Evolutionary conservation across 768 basidiomycete species (phyloP).

Genomic region (Lactarius deliciosus): DNA sequence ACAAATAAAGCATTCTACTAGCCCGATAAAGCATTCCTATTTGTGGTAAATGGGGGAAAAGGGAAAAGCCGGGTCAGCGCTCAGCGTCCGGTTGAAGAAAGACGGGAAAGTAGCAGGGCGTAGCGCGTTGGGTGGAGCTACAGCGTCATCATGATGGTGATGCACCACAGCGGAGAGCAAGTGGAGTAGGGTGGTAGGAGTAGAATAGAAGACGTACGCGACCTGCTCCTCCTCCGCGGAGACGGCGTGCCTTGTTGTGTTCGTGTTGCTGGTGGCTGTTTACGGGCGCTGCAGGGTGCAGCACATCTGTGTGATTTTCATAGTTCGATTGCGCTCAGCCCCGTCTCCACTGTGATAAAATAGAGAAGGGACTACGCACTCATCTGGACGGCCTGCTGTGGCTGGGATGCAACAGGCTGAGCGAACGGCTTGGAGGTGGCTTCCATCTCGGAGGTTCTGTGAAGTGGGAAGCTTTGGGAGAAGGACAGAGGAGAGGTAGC

Average conservation of each 20-base stretch:
- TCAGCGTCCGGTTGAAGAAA: background rate
- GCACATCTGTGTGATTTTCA: constrained; percentile 40
- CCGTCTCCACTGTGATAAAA: background rate
- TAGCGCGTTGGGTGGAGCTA: background rate
- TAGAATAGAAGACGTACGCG: constrained; percentile 5
- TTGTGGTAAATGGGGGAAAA: background rate
- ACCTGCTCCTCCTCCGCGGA: constrained; percentile 71
- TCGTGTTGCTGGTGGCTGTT: constrained; percentile 39
- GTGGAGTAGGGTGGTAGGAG: background rate
- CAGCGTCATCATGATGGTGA: background rate
- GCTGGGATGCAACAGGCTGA: constrained; percentile 49
- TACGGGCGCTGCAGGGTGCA: constrained; percentile 44
- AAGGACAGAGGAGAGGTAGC: background rate
- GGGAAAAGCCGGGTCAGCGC: constrained; percentile 14
- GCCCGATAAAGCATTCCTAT: constrained; percentile 66
- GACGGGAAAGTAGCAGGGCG: background rate
- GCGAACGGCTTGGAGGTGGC: constrained; percentile 33
- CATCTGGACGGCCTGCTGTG: constrained; percentile 61
- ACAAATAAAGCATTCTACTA: constrained; percentile 68
- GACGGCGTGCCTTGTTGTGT: constrained; percentile 52
- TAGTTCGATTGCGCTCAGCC: background rate
- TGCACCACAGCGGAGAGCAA: background rate
- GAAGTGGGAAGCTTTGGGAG: background rate
- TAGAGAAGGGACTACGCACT: constrained; percentile 44
- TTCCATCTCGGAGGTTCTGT: constrained; percentile 32